These are phyloP conservation scores for Pseudoscleropodium purum DNA, from an alignment of 225 moss, liverwort and hornwort genomes.

Conservation along the genomic window DNA sequence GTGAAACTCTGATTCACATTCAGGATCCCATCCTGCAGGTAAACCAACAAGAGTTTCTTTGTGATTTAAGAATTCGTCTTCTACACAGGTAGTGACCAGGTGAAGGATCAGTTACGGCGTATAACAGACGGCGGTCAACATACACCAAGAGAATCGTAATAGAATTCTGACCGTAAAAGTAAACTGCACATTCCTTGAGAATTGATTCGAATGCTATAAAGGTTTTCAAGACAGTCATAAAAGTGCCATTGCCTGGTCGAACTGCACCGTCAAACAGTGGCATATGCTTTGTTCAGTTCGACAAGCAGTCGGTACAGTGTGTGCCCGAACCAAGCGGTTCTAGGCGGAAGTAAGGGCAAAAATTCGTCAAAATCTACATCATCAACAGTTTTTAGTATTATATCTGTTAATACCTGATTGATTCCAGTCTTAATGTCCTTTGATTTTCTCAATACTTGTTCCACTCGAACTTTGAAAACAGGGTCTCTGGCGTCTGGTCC, in stretches of 20 bases:
- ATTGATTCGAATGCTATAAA: neutral
- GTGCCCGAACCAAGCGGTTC: neutral
- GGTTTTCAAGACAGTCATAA: neutral
- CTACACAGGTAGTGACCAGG: neutral
- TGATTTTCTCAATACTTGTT: conserved; percentile 56
- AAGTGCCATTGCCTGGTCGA: neutral
- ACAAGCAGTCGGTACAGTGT: neutral
- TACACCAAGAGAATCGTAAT: neutral
- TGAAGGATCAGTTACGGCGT: neutral
- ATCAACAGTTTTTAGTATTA: neutral
- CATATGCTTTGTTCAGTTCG: neutral
- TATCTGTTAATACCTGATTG: conserved; percentile 19
- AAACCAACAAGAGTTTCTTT: conserved; percentile 16
- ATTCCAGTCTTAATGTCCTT: conserved; percentile 36
- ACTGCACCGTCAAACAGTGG: neutral
- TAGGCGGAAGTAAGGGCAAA: neutral
- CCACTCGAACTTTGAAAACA: conserved; percentile 78
- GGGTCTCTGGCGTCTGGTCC: conserved; percentile 72
- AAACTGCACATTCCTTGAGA: neutral
- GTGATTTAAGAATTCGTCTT: neutral
- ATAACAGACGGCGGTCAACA: neutral
- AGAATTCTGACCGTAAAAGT: neutral
- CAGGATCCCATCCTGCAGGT: conserved; percentile 42
- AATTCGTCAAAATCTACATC: neutral
- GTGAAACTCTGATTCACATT: conserved; percentile 80